Conservation (phyloP, 768 basidiomycete genomes). For the Pisolithus marmoratus region DNA sequence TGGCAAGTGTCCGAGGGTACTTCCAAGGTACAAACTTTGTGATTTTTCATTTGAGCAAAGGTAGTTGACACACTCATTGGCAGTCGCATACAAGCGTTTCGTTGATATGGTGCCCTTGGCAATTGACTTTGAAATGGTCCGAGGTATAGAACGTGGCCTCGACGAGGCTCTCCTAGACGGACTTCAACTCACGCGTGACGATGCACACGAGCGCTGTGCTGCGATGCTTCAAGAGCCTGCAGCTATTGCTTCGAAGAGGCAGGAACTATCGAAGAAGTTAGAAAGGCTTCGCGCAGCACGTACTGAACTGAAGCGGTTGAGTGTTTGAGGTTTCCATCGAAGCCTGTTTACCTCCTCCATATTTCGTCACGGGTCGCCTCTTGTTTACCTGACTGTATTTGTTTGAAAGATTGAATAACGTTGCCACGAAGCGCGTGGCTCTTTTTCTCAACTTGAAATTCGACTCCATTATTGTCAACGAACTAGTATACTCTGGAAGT, state of each 20-base stretch:
- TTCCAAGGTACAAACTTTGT: constrained; percentile 58
- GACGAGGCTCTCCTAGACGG: constrained; percentile 40
- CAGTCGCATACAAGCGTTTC: constrained; percentile 46
- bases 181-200: constrained; percentile 46
- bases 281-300: constrained; percentile 45
- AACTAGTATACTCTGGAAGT: no score
- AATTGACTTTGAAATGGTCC: constrained; percentile 35
- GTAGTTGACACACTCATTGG: background rate
- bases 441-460: no score
- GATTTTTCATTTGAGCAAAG: background rate
- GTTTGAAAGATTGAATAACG: no score
- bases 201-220: constrained; percentile 42
- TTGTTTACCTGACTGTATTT: no score
- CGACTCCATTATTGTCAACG: no score
- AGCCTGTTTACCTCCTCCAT: background rate
- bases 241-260: constrained; percentile 37
- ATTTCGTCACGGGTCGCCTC: background rate
- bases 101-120: constrained; percentile 38
- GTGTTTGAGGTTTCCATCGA: background rate
- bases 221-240: constrained; percentile 49
- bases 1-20: constrained; percentile 69
- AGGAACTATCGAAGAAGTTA: constrained; percentile 45
- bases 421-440: no score
- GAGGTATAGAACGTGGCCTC: constrained; percentile 43
- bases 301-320: constrained; percentile 28